Base-by-base conservation (phyloP, 768 basidiomycete species). In the Candolleomyces aberdarensis region DNA sequence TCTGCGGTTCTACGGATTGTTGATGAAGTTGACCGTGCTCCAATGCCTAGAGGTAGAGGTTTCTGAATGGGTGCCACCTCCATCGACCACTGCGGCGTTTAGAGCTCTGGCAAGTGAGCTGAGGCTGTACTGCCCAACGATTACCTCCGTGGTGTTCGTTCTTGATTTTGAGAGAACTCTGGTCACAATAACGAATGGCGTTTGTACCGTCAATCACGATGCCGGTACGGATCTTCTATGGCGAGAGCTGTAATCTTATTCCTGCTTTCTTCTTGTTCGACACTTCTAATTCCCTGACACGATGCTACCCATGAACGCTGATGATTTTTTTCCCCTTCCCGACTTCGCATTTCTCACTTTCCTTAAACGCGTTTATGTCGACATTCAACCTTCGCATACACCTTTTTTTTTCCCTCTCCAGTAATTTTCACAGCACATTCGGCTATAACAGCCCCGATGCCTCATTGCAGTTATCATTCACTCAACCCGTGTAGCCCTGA, bases 1-100 rank as follows among this genome's bases (percentile, higher is more conserved):
- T 29, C 78, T 90, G 43, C 72, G 74, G 36, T 84, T 89, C 68
- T 89, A 88, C 63, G 84, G 81, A 4, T 72, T 82, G 31, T 75
- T 89, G 59, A 83, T 83, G 76, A 80, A 74, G 29, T 74, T 88
- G 26, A 75, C 74, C 0, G 73, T 69, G 13, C 75, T 89, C 13
- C 75, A 78, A 62, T 85, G 82, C 63, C 67, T 86, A 52, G 88
- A 89, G 64, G 73, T 89, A 6, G 88, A 89, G 46, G 76, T 89
- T 29, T 83, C 83, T 19, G 81, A 83, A 54, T 90, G 88, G 88
- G 77, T 79, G 5, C 88, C 87, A 9, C 70, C 81, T 8, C 87
- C 85, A 9, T 69, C 76, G 14, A 73, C 82, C 32, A 75, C 79
- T 2, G 70, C 80, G 7, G 87, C 86, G 3, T 69, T 86, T 46